Evolutionary conservation across 1,284 basidiomycete species (phyloP).

Genomic region (Sporisorium exsertum): DNA sequence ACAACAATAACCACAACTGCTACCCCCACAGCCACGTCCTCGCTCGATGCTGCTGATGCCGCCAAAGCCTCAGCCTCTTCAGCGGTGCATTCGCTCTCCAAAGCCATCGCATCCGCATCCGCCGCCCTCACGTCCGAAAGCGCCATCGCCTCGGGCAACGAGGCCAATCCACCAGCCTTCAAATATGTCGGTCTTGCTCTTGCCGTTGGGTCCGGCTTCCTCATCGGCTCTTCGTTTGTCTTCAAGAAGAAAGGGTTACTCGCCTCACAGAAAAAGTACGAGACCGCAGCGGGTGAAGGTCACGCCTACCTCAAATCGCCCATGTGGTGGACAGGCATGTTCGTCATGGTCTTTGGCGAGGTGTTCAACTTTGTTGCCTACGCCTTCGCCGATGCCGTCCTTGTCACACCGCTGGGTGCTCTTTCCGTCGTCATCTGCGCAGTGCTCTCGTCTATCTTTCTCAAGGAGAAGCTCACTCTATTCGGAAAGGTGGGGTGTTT

Average conservation of each 20-base stretch:
- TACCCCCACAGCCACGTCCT: constrained; percentile 20
- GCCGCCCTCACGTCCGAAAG: constrained; percentile 57
- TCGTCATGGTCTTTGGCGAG: constrained; percentile 63
- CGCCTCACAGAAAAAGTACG: constrained; percentile 70
- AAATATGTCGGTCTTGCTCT: constrained; percentile 77
- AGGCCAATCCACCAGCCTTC: constrained; percentile 66
- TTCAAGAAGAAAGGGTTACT: constrained; percentile 84
- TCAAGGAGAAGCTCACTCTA: constrained; percentile 82
- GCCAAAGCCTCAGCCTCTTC: constrained; percentile 50
- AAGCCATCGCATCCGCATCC: constrained; percentile 57
- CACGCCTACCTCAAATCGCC: constrained; percentile 81
- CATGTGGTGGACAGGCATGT: constrained; percentile 69
- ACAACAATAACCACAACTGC: constrained; percentile 35
- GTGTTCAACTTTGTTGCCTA: constrained; percentile 75
- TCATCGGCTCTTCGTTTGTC: constrained; percentile 90
- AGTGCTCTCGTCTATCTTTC: constrained; percentile 89
- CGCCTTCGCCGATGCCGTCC: constrained; percentile 87
- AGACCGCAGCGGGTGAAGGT: constrained; percentile 83
- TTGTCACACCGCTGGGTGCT: constrained; percentile 95
- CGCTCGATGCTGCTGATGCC: constrained; percentile 29
- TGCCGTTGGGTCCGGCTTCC: constrained; percentile 83
- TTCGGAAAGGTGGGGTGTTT: constrained; percentile 77
- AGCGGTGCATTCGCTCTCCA: constrained; percentile 53
- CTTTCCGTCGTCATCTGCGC: constrained; percentile 96
- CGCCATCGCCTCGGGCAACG: constrained; percentile 46